phyloP scores from a whole-genome alignment of 202 grass and related monocot genomes.

The Setaria italica region DNA sequence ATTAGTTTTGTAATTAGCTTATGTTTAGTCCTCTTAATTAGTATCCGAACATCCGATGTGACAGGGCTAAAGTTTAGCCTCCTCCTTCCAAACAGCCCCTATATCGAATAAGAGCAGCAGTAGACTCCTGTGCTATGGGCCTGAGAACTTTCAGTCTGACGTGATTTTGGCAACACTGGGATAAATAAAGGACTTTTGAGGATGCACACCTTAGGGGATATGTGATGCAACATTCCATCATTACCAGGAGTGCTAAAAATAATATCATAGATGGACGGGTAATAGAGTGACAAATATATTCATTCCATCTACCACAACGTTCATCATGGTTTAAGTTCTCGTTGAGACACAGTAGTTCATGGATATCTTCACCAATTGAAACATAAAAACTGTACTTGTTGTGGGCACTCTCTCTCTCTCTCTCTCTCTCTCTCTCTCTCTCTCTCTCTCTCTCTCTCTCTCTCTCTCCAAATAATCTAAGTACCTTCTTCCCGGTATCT shows the following conservation, averaged over 20 bases:
- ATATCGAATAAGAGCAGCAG: neutral
- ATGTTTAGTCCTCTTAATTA: no score
- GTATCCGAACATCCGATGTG: no score
- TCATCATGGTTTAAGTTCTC: neutral
- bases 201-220: neutral
- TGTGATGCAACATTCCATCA: neutral
- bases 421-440: no score
- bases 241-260: neutral
- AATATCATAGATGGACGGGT: neutral
- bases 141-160: neutral
- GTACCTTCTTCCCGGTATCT: slow-evolving; percentile 64
- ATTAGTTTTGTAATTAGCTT: neutral
- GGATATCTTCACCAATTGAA: slow-evolving; percentile 28
- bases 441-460: no score
- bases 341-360: slow-evolving; percentile 25
- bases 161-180: neutral
- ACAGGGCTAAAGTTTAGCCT: no score
- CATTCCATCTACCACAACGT: slow-evolving; percentile 24
- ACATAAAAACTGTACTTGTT: neutral
- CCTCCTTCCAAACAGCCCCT: no score
- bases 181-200: neutral
- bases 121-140: no score
- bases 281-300: neutral
- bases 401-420: neutral
- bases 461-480: slow-evolving; percentile 26